Percentiles rank a stretch among this genome's conserved stretches.
These are phyloP conservation scores for Aspergillus nomiae DNA, from an alignment of 2,329 filamentous ascomycete species.

Conservation along the genomic window DNA sequence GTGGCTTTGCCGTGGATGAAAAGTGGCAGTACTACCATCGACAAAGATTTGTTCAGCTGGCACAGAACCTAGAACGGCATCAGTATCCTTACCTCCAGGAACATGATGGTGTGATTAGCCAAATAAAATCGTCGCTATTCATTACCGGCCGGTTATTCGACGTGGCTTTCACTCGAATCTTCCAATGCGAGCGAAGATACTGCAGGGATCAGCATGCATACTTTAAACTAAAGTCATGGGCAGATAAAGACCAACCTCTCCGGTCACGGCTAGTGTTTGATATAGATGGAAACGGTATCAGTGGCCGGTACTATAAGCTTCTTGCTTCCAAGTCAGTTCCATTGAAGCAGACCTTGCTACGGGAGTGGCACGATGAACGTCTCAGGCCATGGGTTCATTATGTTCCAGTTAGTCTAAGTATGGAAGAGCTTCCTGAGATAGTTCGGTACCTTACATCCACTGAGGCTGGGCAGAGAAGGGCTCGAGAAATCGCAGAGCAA, in stretches of 20 bases:
- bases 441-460: constrained; percentile 22
- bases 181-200: constrained; percentile 16
- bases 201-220: constrained; percentile 17
- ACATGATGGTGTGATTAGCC: background rate
- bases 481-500: constrained; percentile 18
- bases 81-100: constrained; percentile 9
- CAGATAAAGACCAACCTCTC: constrained; percentile 17
- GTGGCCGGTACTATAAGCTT: constrained; percentile 24
- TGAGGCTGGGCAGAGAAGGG: constrained; percentile 12
- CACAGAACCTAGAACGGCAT: constrained; percentile 15
- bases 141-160: constrained; percentile 17
- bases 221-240: constrained; percentile 17
- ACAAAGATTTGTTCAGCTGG: constrained; percentile 21
- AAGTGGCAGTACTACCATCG: constrained; percentile 20
- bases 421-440: constrained; percentile 24
- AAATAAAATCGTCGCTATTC: constrained; percentile 9
- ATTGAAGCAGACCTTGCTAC: constrained; percentile 24
- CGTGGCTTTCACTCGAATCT: constrained; percentile 20
- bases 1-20: constrained; percentile 36
- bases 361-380: constrained; percentile 30
- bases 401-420: constrained; percentile 24
- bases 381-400: constrained; percentile 27
- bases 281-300: constrained; percentile 27
- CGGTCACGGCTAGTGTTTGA: constrained; percentile 22
- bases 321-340: constrained; percentile 21